Evolutionary conservation across 2,329 filamentous ascomycete genomes (phyloP), one percentile per base, ranked within the genome.

Genomic region (Cercospora nicotianae): DNA sequence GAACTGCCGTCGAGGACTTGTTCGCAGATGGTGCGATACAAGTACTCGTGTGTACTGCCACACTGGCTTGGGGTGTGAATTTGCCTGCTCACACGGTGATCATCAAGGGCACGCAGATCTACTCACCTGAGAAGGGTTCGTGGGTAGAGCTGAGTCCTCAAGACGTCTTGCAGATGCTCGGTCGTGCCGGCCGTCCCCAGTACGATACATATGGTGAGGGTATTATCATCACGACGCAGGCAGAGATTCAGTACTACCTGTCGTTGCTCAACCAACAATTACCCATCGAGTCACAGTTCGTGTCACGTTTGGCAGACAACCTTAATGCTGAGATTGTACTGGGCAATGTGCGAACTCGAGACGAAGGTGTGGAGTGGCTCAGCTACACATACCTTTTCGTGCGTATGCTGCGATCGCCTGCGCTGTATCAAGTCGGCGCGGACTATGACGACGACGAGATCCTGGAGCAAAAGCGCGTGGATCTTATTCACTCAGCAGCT

Each of bases 51-150:
- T 98, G 93, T 81, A 99, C 95, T 45, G 94, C 96, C 45, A 99
- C 95, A n/a, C 85, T 99, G 63, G 95, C 95, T 26, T 99, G 95
- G 95, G 95, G 95, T 88, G 95, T 99, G 77, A 99, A 99, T 80
- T 83, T 99, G 77, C 95, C 95, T 4, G 95, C 95, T 2, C 95
- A 99, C 77, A 98, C 95, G 0, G 95, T 99, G 76, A 94, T 99
- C 77, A 99, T 99, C 84, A 99, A 99, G 81, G 95, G 95, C 65
- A 99, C 95, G 0, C 93, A 97, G 77, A 91, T 99, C 20, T 99
- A 99, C 81, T 98, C 95, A 0, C 95, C 95, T 0, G 95, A 99
- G 79, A 98, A 97, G 83, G 95, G 95, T 83, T 95, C 92, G 79
- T 99, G 95, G 94, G 94, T 99, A 20, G 96, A 99, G 79, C 82